Conservation (phyloP, 805 yeast species). For the Clavispora fructus region DNA sequence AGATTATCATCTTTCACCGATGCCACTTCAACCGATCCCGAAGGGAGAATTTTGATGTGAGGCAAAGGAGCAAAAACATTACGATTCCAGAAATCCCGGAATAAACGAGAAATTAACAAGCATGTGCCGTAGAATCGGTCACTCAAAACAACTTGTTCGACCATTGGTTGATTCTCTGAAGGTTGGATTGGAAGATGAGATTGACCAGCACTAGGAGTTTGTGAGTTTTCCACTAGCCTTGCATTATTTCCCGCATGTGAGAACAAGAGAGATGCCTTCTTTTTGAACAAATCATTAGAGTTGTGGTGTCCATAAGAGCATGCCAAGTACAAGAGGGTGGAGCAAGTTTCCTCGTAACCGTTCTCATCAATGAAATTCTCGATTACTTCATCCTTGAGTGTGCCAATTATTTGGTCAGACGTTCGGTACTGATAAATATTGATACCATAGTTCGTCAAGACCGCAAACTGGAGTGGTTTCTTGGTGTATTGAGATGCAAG, state of each 20-base stretch:
- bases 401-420: constrained; percentile 72
- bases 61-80: constrained; percentile 55
- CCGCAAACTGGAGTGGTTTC: constrained; percentile 66
- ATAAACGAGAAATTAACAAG: constrained; percentile 68
- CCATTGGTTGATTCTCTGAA: constrained; percentile 32
- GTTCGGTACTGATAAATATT: constrained; percentile 72
- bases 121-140: constrained; percentile 89
- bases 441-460: constrained; percentile 75
- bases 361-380: constrained; percentile 69
- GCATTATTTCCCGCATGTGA: constrained; percentile 53
- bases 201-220: constrained; percentile 13
- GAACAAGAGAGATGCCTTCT: constrained; percentile 46
- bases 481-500: constrained; percentile 80
- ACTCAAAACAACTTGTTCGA: constrained; percentile 79
- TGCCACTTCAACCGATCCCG: constrained; percentile 32
- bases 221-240: constrained; percentile 24
- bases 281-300: constrained; percentile 43
- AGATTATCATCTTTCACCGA: constrained; percentile 41
- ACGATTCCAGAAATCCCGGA: constrained; percentile 73
- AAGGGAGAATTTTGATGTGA: constrained; percentile 31
- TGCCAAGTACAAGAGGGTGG: constrained; percentile 79
- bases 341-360: constrained; percentile 86
- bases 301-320: constrained; percentile 58
- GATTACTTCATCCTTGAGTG: constrained; percentile 61
- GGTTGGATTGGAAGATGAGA: constrained; percentile 11